Conservation (phyloP, 345 rosid species). For the Rhodamnia argentea region DNA sequence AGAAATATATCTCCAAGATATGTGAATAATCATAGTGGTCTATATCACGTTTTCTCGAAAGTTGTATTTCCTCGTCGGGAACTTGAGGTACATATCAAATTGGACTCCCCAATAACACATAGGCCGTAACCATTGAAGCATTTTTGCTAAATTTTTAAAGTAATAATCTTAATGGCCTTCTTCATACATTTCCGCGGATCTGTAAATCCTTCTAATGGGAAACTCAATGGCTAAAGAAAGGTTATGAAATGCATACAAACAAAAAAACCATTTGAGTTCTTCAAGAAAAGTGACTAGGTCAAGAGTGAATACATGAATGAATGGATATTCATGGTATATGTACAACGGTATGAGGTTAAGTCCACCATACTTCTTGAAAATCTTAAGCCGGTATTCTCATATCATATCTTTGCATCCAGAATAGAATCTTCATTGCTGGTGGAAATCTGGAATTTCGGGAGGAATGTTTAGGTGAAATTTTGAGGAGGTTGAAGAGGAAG, state of each 20-base stretch:
- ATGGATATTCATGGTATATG: neutral
- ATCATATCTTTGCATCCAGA: neutral
- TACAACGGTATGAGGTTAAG: neutral
- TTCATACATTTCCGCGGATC: too few species aligned
- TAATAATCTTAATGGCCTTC: neutral
- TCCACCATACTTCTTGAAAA: neutral
- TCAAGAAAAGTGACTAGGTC: neutral
- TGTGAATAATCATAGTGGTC: too few species aligned
- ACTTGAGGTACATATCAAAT: neutral
- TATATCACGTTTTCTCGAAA: too few species aligned
- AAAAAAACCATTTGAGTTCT: neutral
- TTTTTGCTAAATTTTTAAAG: too few species aligned
- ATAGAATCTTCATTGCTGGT: neutral
- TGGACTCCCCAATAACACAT: neutral
- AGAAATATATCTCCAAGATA: too few species aligned
- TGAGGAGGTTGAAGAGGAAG: too few species aligned
- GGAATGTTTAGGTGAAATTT: neutral
- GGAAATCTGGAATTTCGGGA: neutral
- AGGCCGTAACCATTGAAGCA: neutral
- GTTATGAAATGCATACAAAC: neutral
- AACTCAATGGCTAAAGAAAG: neutral
- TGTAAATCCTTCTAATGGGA: neutral
- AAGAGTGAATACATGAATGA: neutral
- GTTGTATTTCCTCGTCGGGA: neutral
- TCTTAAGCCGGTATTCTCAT: neutral